phyloP scores from a whole-genome alignment of 345 rosid species.

The Cardamine chenopodiifolia region DNA sequence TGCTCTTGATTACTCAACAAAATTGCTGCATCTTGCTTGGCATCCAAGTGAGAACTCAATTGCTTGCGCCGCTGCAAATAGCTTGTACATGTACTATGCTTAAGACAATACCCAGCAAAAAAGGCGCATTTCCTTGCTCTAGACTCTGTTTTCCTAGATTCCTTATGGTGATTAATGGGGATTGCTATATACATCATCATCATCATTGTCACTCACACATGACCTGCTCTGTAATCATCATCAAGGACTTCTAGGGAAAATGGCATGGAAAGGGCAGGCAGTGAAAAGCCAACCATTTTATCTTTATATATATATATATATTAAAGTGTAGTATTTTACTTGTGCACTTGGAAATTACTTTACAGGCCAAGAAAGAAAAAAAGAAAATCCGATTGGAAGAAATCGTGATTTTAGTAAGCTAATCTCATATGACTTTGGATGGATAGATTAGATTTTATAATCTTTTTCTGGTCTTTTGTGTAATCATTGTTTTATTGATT shows the following conservation, averaged over 20 bases:
- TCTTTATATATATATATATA: too few species aligned
- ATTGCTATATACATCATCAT: slow-evolving; percentile 13
- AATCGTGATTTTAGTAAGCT: slow-evolving; percentile 45
- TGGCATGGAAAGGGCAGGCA: slow-evolving; percentile 13
- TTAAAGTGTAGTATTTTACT: slow-evolving; percentile 32
- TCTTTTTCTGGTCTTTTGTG: slow-evolving; percentile 34
- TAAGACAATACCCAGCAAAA: slow-evolving; percentile 39
- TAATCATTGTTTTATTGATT: slow-evolving; percentile 45
- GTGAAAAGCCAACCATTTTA: slow-evolving; percentile 17
- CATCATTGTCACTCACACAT: background rate
- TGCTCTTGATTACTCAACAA: slow-evolving; percentile 77
- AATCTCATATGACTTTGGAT: slow-evolving; percentile 33
- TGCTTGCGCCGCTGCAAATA: slow-evolving; percentile 99
- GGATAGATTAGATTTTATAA: slow-evolving; percentile 34
- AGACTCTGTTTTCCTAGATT: slow-evolving; percentile 26
- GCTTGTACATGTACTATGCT: slow-evolving; percentile 98
- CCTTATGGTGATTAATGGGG: background rate
- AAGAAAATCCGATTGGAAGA: slow-evolving; percentile 41
- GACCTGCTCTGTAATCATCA: slow-evolving; percentile 31
- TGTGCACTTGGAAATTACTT: slow-evolving; percentile 31
- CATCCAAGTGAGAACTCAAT: slow-evolving; percentile 90
- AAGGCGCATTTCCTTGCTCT: slow-evolving; percentile 13
- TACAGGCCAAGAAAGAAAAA: slow-evolving; percentile 24
- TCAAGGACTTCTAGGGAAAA: background rate
- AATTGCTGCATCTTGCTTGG: slow-evolving; percentile 96